These are phyloP conservation scores for Pseudogymnoascus sp. DNA, from an alignment of 2,329 filamentous ascomycete genomes.

Conservation along the genomic window DNA sequence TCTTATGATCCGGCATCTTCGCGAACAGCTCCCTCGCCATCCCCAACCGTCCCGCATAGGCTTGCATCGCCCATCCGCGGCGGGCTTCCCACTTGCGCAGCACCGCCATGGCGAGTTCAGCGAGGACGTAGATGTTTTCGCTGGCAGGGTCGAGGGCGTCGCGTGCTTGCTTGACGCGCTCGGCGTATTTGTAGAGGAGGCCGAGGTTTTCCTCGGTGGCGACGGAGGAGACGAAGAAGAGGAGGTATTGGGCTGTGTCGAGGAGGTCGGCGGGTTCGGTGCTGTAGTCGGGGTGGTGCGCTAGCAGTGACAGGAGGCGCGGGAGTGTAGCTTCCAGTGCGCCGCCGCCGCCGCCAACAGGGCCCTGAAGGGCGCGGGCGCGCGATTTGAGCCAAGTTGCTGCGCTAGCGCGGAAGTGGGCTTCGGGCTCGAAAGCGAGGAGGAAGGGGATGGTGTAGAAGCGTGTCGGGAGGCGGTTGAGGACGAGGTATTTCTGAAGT, in stretches of 20 bases:
- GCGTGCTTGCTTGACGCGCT: constrained; percentile 81
- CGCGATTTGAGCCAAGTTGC: constrained; percentile 86
- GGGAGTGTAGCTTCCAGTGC: constrained; percentile 76
- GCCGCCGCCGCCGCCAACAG: background rate
- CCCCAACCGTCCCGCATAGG: constrained; percentile 71
- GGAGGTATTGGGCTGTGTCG: constrained; percentile 79
- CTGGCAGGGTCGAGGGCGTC: constrained; percentile 67
- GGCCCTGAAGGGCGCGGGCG: constrained; percentile 46
- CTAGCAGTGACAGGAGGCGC: constrained; percentile 76
- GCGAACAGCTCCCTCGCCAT: constrained; percentile 74
- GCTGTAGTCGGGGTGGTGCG: constrained; percentile 88
- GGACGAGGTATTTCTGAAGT: constrained; percentile 82
- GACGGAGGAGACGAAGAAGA: constrained; percentile 79
- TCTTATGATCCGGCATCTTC: constrained; percentile 64
- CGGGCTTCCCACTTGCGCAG: constrained; percentile 81
- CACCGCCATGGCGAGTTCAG: constrained; percentile 75
- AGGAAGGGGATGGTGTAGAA: constrained; percentile 90
- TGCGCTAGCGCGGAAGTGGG: constrained; percentile 63
- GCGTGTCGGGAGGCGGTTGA: constrained; percentile 58
- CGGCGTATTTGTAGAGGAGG: constrained; percentile 83
- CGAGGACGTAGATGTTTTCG: constrained; percentile 74
- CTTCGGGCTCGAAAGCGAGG: constrained; percentile 78
- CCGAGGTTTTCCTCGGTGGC: constrained; percentile 82
- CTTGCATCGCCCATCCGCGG: constrained; percentile 78
- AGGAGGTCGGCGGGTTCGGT: constrained; percentile 57